Evolutionary conservation across 805 yeast genomes (phyloP).

Genomic region (Blastobotrys attinorum): DNA sequence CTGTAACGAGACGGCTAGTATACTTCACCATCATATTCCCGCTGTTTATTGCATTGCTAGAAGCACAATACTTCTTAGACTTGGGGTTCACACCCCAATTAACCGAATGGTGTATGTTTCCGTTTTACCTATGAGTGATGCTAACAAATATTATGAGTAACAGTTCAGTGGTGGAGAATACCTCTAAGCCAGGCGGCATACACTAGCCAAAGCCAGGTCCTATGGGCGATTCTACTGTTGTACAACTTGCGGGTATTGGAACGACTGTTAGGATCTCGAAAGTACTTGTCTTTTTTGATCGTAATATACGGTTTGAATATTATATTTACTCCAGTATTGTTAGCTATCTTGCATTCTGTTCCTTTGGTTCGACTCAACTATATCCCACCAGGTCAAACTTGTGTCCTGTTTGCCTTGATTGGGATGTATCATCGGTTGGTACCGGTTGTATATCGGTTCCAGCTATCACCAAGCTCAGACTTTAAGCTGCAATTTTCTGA

Average conservation of each 20-base stretch:
- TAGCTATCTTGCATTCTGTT: conserved; percentile 12
- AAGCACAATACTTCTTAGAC: conserved; percentile 30
- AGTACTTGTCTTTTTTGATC: conserved; percentile 26
- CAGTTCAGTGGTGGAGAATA: conserved; percentile 31
- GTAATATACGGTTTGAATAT: conserved; percentile 18
- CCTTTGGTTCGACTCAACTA: conserved; percentile 8
- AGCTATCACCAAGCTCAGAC: conserved; percentile 18
- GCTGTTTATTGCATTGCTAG: conserved; percentile 30
- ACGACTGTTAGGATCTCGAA: conserved; percentile 32
- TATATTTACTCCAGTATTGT: conserved; percentile 17
- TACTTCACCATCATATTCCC: conserved; percentile 24
- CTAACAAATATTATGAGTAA: background rate
- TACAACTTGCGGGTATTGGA: conserved; percentile 35
- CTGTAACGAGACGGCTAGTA: conserved; percentile 28
- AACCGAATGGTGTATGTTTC: conserved; percentile 24
- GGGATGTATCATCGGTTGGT: conserved; percentile 32
- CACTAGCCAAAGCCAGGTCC: conserved; percentile 31
- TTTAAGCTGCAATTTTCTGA: conserved; percentile 25
- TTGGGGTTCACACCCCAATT: conserved; percentile 31
- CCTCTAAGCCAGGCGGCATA: conserved; percentile 25
- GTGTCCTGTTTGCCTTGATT: conserved; percentile 29
- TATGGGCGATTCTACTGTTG: conserved; percentile 29
- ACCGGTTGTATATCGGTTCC: conserved; percentile 36
- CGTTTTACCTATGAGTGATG: conserved; percentile 5
- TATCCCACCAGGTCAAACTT: conserved; percentile 31